Base-by-base conservation (phyloP, 768 basidiomycete species). In the Tylopilus intermedius region DNA sequence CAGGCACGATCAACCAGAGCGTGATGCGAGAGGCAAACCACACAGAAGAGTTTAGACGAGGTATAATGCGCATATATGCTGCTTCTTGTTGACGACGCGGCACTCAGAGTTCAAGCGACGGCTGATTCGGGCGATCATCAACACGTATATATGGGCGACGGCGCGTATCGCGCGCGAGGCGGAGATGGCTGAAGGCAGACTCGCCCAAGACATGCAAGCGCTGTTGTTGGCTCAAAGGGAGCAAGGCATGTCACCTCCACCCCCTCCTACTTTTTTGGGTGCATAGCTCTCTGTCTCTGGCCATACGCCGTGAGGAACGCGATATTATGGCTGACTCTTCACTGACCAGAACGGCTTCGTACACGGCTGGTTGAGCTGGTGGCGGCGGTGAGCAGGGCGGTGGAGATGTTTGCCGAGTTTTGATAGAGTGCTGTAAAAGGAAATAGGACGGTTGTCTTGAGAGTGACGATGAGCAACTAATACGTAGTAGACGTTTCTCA, bases 201-300 rank as follows among this genome's bases (percentile, higher is more conserved):
- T 70, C 4, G 44, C 37, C 14, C 30, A 32, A 10, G 63, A 45
- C 0, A 51, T 68, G 40, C 51, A 61, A n/a, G 58, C 2, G 0
- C 11, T 71, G 49, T 14, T 66, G 30, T 32, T 48, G 35, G 56
- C 53, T 3, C 60, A 62, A 38, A 53, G 54, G 47, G 68, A 70
- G 45, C 67, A 71, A 70, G 68, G 68, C 70, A 71, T 59, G 70
- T 70, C 54, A 38, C 67, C 68, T 61, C 55, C 33, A 35, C 48
- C 49, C 18, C 27, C 50, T 44, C 35, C 11, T 33, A 56, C 58
- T 29, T 33, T 59, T 18, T 33, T 62, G 24, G 69, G 66, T 71
- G 30, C 30, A 30, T 30, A 69, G 59, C 47, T 55, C 35, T 44
- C 33, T 33, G 33, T 33, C 2, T 9, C 10, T 9, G 44, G 7